Percentiles rank a stretch among this genome's conserved stretches.
Evolutionary conservation across 2,329 filamentous ascomycete genomes (phyloP).

Genomic region (Fusarium circinatum): DNA sequence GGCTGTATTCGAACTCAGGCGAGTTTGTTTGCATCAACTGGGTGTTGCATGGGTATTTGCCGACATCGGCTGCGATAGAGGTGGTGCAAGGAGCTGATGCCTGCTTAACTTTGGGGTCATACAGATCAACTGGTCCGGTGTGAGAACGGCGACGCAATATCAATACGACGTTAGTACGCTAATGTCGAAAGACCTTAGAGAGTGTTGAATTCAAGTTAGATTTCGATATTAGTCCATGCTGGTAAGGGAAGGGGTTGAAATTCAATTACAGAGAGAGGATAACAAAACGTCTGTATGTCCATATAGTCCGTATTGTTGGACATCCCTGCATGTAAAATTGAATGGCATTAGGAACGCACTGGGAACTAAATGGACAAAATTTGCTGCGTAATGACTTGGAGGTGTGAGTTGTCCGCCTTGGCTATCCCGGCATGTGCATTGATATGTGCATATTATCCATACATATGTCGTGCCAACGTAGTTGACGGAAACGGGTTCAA

Average conservation of each 20-base stretch:
- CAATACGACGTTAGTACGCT: neutral
- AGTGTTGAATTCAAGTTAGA: neutral
- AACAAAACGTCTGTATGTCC: neutral
- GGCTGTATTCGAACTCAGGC: neutral
- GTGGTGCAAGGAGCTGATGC: neutral
- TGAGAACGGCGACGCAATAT: neutral
- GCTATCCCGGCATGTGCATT: neutral
- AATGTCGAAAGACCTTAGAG: neutral
- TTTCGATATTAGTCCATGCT: neutral
- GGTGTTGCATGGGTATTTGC: neutral
- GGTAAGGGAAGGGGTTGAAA: neutral
- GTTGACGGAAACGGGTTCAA: neutral
- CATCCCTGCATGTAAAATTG: neutral
- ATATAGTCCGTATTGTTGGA: slow-evolving; percentile 3
- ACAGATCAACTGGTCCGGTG: neutral
- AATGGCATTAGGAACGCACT: slow-evolving; percentile 3
- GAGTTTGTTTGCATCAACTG: neutral
- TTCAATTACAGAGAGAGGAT: slow-evolving; percentile 16
- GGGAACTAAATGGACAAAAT: neutral
- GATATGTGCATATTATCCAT: neutral
- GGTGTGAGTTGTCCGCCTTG: slow-evolving; percentile 34
- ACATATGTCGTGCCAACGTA: neutral
- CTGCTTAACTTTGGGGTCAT: neutral
- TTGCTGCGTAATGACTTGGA: neutral
- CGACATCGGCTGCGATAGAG: neutral